Percentiles rank a stretch among this genome's conserved stretches.
Evolutionary conservation across 768 basidiomycete genomes (phyloP).

Genomic region (Kwoniella dejecticola): DNA sequence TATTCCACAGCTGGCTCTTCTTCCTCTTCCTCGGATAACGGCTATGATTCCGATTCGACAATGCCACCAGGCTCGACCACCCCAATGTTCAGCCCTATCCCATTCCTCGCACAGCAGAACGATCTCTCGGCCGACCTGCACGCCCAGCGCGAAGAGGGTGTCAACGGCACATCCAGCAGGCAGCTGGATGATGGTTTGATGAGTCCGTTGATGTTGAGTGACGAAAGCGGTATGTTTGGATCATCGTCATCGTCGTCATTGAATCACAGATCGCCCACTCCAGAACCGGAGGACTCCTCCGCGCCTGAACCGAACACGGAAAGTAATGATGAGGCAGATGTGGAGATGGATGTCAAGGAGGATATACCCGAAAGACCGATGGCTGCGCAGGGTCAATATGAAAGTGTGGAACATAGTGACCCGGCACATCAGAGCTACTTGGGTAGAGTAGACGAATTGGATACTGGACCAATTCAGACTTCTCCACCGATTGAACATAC

Average conservation of each 20-base stretch:
- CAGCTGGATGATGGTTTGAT: constrained; percentile 33
- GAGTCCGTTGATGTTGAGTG: constrained; percentile 39
- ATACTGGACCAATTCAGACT: constrained; percentile 47
- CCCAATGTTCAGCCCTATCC: constrained; percentile 56
- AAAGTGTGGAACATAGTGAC: constrained; percentile 16
- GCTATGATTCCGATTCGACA: constrained; percentile 28
- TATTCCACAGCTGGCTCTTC: constrained; percentile 6
- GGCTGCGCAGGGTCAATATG: constrained; percentile 19
- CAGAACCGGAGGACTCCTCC: constrained; percentile 36
- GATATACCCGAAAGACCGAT: constrained; percentile 7
- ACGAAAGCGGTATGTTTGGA: constrained; percentile 8
- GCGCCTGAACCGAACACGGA: background rate
- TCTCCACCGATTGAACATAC: constrained; percentile 1
- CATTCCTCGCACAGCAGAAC: constrained; percentile 41
- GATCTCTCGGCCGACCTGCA: background rate
- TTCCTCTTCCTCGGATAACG: constrained; percentile 17
- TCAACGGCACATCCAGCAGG: background rate
- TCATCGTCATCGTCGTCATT: too few species aligned
- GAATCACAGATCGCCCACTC: constrained; percentile 37
- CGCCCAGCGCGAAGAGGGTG: background rate
- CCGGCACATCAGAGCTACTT: constrained; percentile 51
- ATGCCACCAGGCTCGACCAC: constrained; percentile 41
- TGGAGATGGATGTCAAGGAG: background rate
- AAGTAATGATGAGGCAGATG: constrained; percentile 9
- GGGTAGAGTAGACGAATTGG: constrained; percentile 55